Conservation (phyloP, 345 rosid genomes). For the Carallia pectinifolia region DNA sequence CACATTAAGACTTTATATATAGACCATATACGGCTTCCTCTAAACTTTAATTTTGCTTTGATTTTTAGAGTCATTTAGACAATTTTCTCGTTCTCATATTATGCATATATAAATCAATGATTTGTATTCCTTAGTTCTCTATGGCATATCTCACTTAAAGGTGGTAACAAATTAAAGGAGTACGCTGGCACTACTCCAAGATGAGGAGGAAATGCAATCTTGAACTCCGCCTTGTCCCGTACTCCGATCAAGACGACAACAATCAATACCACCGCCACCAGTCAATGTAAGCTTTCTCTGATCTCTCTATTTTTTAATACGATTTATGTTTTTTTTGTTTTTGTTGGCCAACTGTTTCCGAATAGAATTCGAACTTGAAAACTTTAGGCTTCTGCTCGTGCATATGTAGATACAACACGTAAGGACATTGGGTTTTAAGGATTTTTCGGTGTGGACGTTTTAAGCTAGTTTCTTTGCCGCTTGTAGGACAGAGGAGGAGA, state of each 20-base stretch:
- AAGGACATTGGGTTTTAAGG: no score
- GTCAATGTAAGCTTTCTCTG: constrained; percentile 9
- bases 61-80: no score
- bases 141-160: no score
- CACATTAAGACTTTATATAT: not conserved
- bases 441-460: not conserved
- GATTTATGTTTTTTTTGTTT: not conserved
- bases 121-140: not conserved
- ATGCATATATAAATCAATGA: no score
- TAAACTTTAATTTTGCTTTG: not conserved
- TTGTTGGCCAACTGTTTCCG: not conserved
- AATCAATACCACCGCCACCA: not conserved
- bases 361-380: no score
- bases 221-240: constrained; percentile 42
- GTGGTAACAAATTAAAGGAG: not conserved
- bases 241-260: constrained; percentile 10
- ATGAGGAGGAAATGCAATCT: constrained; percentile 49
- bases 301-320: not conserved
- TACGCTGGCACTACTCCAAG: not conserved
- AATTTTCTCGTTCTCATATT: no score
- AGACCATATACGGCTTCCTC: no score
- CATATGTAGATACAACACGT: no score
- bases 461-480: not conserved
- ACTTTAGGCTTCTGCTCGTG: no score
- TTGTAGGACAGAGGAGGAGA: constrained; percentile 23